phyloP scores from a whole-genome alignment of 768 basidiomycete genomes.

The Boletus rubroflammeus region DNA sequence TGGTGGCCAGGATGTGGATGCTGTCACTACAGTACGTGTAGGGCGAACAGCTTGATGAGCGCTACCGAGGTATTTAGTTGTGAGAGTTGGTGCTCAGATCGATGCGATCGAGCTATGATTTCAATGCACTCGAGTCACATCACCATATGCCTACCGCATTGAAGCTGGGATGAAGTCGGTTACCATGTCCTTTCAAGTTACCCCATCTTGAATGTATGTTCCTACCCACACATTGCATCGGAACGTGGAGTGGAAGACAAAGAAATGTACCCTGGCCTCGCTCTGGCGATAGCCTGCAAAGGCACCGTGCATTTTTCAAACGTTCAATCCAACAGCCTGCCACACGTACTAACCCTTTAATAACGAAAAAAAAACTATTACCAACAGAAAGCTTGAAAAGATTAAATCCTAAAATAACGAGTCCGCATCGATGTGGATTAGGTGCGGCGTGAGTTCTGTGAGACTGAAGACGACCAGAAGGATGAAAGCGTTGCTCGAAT shows the following conservation, averaged over 20 bases:
- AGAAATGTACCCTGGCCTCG: background rate
- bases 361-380: too few species aligned
- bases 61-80: background rate
- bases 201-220: too few species aligned
- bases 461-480: background rate
- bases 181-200: too few species aligned
- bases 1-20: constrained; percentile 13
- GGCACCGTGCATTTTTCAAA: background rate
- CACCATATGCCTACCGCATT: too few species aligned
- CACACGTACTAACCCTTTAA: too few species aligned
- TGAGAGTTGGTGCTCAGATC: constrained; percentile 2
- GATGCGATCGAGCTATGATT: constrained; percentile 3
- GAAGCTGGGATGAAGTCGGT: too few species aligned
- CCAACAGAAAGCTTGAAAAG: too few species aligned
- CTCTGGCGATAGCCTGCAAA: background rate
- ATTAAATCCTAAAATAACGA: background rate
- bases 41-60: constrained; percentile 8
- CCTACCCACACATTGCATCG: background rate
- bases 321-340: too few species aligned
- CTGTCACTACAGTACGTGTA: constrained; percentile 7
- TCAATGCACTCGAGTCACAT: too few species aligned
- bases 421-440: background rate
- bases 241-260: background rate
- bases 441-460: background rate
- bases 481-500: background rate